These are phyloP conservation scores for Starmerella asiatica DNA, from an alignment of 805 yeast species.

Conservation along the genomic window DNA sequence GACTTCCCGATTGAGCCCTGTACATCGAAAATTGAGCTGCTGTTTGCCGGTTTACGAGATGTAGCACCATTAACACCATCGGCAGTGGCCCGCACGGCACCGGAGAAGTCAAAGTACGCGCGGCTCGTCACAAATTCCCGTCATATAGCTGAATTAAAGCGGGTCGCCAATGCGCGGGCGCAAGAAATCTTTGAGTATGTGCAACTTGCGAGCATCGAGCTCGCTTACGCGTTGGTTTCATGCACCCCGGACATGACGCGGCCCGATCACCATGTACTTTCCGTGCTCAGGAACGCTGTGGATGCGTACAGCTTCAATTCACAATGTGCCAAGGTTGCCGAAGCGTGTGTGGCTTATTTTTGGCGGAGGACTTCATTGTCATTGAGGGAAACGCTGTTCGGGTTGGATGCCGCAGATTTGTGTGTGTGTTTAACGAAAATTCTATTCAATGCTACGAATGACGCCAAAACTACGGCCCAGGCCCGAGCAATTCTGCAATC, in stretches of 20 bases:
- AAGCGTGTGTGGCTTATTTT: constrained; percentile 7
- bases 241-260: background rate
- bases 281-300: constrained; percentile 1
- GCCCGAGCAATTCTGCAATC: constrained; percentile 11
- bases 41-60: constrained; percentile 15
- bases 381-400: constrained; percentile 6
- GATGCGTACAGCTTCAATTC: background rate
- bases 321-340: too few relatives aligned
- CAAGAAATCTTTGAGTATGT: background rate
- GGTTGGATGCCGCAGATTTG: constrained; percentile 8
- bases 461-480: constrained; percentile 3
- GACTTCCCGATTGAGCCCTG: constrained; percentile 1
- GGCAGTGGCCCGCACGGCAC: background rate
- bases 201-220: constrained; percentile 3
- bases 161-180: background rate
- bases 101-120: background rate
- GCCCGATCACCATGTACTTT: constrained; percentile 5
- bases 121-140: background rate
- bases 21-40: constrained; percentile 9
- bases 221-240: background rate
- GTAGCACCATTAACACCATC: constrained; percentile 4
- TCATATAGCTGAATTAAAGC: constrained; percentile 1
- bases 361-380: constrained; percentile 10
- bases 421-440: constrained; percentile 12
- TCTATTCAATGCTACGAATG: constrained; percentile 1